These are phyloP conservation scores for Lophiostoma macrostomum DNA, from an alignment of 495 filamentous ascomycete species.

Conservation along the genomic window DNA sequence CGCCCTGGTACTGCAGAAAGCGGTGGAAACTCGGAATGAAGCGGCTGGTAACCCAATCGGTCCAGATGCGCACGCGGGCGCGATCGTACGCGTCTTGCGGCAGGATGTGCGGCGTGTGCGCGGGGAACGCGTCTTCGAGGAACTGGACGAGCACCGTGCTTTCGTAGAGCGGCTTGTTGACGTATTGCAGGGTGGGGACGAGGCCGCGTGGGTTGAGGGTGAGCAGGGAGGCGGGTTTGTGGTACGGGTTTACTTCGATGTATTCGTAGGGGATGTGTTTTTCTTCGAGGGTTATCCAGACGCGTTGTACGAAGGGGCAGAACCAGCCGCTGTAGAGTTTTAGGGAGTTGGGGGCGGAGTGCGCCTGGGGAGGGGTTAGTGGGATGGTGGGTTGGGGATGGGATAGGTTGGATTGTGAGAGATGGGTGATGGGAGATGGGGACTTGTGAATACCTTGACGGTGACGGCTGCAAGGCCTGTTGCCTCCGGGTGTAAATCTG, in stretches of 20 bases:
- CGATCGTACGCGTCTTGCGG: slow-evolving; percentile 56
- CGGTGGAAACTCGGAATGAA: slow-evolving; percentile 64
- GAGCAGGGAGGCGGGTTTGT: slow-evolving; percentile 61
- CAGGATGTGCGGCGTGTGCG: slow-evolving; percentile 48
- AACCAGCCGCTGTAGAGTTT: slow-evolving; percentile 67
- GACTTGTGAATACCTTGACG: slow-evolving; percentile 46
- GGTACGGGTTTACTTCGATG: slow-evolving; percentile 63
- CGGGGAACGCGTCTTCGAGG: slow-evolving; percentile 63
- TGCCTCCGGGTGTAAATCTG: slow-evolving; percentile 52
- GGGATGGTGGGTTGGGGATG: neutral
- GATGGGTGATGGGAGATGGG: too few relatives aligned
- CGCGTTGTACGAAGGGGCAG: slow-evolving; percentile 54
- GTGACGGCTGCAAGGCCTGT: slow-evolving; percentile 51
- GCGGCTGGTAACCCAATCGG: slow-evolving; percentile 61
- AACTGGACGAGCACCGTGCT: slow-evolving; percentile 66
- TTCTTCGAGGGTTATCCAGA: slow-evolving; percentile 66
- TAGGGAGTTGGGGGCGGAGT: slow-evolving; percentile 42
- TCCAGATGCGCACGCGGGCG: slow-evolving; percentile 63
- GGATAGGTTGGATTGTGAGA: too few relatives aligned
- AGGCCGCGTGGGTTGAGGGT: slow-evolving; percentile 66
- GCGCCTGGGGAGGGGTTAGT: slow-evolving; percentile 40
- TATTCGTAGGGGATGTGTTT: slow-evolving; percentile 71
- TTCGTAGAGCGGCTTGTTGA: slow-evolving; percentile 61
- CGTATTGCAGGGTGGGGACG: slow-evolving; percentile 60
- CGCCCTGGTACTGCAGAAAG: slow-evolving; percentile 56